Conservation (phyloP, 2,329 filamentous ascomycete genomes). For the Neobulgaria alba region DNA sequence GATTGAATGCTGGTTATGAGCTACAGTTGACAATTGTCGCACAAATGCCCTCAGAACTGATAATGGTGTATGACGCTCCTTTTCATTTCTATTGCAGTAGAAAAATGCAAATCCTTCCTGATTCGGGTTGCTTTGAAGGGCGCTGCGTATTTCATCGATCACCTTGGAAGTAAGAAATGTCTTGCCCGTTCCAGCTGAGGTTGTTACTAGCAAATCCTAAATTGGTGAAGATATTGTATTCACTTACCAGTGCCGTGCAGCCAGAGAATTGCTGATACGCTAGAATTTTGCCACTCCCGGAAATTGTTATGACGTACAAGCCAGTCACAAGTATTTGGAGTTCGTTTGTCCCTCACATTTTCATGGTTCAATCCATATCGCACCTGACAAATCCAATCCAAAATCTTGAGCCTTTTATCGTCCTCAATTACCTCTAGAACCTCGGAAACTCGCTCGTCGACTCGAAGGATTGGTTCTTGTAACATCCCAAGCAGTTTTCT, state of each 20-base stretch:
- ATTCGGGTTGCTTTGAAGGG: slow-evolving; percentile 4
- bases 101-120: slow-evolving; percentile 29
- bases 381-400: slow-evolving; percentile 23
- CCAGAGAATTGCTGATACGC: slow-evolving; percentile 12
- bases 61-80: slow-evolving; percentile 21
- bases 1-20: slow-evolving; percentile 10
- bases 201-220: slow-evolving; percentile 1
- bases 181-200: slow-evolving; percentile 25
- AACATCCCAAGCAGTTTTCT: slow-evolving; percentile 4
- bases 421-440: slow-evolving; percentile 11
- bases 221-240: not conserved
- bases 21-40: slow-evolving; percentile 25
- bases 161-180: slow-evolving; percentile 23
- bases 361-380: slow-evolving; percentile 11
- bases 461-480: slow-evolving; percentile 12
- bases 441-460: slow-evolving; percentile 10
- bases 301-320: slow-evolving; percentile 7
- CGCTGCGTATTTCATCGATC: slow-evolving; percentile 20
- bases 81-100: slow-evolving; percentile 29
- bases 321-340: slow-evolving; percentile 12
- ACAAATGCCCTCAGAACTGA: slow-evolving; percentile 28
- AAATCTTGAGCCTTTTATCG: slow-evolving; percentile 10
- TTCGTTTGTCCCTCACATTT: slow-evolving; percentile 7
- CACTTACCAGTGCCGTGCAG: slow-evolving; percentile 8
- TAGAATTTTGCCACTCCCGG: slow-evolving; percentile 10